Percentiles rank a stretch among this genome's conserved stretches.
Conservation (phyloP, 345 rosid species). For the Lenwebbia sp. region DNA sequence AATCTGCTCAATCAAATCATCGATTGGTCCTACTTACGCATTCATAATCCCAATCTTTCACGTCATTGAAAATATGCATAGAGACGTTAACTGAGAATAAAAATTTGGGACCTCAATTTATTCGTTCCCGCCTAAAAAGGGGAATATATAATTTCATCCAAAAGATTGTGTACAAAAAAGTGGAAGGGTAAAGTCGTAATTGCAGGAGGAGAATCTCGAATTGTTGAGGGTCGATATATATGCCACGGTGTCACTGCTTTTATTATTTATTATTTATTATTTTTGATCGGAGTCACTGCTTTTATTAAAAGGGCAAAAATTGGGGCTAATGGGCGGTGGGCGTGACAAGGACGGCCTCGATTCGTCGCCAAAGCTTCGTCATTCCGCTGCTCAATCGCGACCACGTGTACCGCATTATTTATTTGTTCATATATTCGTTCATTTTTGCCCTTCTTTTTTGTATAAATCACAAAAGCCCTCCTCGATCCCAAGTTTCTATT, state of each 20-base stretch:
- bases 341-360: neutral
- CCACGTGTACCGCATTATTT: neutral
- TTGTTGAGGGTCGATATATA: neutral
- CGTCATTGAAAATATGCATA: neutral
- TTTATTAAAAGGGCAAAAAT: neutral
- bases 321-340: neutral
- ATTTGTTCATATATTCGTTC: neutral
- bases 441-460: neutral
- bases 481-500: neutral
- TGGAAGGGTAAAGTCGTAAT: neutral
- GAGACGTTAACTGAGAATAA: neutral
- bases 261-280: no score
- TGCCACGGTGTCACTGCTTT: neutral
- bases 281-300: neutral
- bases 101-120: neutral
- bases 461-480: neutral
- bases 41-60: rapidly evolving
- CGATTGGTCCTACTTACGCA: rapidly evolving
- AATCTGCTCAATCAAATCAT: rapidly evolving
- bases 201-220: neutral
- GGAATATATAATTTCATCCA: neutral
- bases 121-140: neutral
- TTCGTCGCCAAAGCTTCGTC: neutral
- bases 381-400: neutral
- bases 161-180: neutral